phyloP scores from a whole-genome alignment of 768 basidiomycete species.

The Termitomyces sp. region DNA sequence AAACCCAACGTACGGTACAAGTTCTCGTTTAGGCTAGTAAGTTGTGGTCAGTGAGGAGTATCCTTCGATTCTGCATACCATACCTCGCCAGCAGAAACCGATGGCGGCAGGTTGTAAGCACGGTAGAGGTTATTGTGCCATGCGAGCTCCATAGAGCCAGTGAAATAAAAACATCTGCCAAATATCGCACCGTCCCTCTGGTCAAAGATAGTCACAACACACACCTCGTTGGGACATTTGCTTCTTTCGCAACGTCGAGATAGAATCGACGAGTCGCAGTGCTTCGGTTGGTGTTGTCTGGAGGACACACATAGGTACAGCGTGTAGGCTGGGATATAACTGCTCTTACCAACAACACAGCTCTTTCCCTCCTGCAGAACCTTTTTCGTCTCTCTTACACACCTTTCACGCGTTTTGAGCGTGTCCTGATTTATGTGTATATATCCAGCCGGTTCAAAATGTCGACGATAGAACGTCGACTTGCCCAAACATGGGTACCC shows the following conservation, averaged over 20 bases:
- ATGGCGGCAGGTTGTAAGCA: slow-evolving; percentile 54
- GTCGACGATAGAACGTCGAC: slow-evolving; percentile 65
- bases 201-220: background rate
- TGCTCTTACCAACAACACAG: slow-evolving; percentile 69
- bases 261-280: slow-evolving; percentile 63
- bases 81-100: slow-evolving; percentile 38
- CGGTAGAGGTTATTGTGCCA: slow-evolving; percentile 95
- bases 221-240: slow-evolving; percentile 53
- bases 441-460: slow-evolving; percentile 70
- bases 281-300: slow-evolving; percentile 94
- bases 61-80: slow-evolving; percentile 7
- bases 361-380: slow-evolving; percentile 51
- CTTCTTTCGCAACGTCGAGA: slow-evolving; percentile 56
- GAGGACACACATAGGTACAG: background rate
- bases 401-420: slow-evolving; percentile 69
- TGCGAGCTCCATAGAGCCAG: slow-evolving; percentile 73
- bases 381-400: slow-evolving; percentile 58
- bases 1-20: slow-evolving; percentile 59
- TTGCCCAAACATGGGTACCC: slow-evolving; percentile 69
- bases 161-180: slow-evolving; percentile 68
- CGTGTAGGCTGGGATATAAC: background rate
- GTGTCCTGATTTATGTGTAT: slow-evolving; percentile 85
- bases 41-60: background rate
- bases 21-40: slow-evolving; percentile 39
- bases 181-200: background rate